Conservation (phyloP, 805 yeast species). For the Jamesozyma jinghongensis region DNA sequence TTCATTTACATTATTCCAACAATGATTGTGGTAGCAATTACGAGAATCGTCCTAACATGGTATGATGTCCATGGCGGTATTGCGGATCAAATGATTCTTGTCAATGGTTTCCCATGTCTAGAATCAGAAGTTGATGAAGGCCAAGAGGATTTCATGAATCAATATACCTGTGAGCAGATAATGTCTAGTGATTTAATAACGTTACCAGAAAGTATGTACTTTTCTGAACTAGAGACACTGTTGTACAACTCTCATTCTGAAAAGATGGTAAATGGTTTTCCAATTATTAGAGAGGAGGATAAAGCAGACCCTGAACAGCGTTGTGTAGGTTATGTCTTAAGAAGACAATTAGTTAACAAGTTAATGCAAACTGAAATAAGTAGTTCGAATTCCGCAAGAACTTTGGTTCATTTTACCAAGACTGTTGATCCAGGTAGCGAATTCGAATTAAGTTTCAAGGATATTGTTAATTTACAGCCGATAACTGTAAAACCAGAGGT, state of each 20-base stretch:
- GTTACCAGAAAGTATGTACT: slow-evolving; percentile 17
- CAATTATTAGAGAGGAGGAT: slow-evolving; percentile 38
- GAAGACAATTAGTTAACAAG: slow-evolving; percentile 17
- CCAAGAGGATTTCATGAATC: slow-evolving; percentile 44
- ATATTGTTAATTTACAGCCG: slow-evolving; percentile 44
- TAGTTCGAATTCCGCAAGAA: slow-evolving; percentile 25
- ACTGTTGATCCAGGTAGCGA: not conserved
- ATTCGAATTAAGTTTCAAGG: slow-evolving; percentile 11
- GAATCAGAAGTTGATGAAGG: slow-evolving; percentile 56
- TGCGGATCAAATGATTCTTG: slow-evolving; percentile 88
- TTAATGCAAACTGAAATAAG: slow-evolving; percentile 10
- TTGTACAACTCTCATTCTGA: slow-evolving; percentile 25
- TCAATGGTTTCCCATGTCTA: slow-evolving; percentile 80
- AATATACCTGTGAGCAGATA: slow-evolving; percentile 41
- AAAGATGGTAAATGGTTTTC: slow-evolving; percentile 39
- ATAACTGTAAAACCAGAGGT: slow-evolving; percentile 45
- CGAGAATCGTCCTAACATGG: slow-evolving; percentile 67
- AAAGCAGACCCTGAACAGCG: slow-evolving; percentile 31
- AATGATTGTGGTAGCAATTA: slow-evolving; percentile 88
- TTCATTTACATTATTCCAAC: slow-evolving; percentile 84
- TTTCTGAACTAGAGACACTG: slow-evolving; percentile 21
- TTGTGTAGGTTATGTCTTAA: slow-evolving; percentile 32
- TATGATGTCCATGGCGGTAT: slow-evolving; percentile 76
- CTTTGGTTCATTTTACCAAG: slow-evolving; percentile 7
- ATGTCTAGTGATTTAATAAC: slow-evolving; percentile 42